Evolutionary conservation across 495 filamentous ascomycete species (phyloP).

Genomic region (Lophiostoma macrostomum): DNA sequence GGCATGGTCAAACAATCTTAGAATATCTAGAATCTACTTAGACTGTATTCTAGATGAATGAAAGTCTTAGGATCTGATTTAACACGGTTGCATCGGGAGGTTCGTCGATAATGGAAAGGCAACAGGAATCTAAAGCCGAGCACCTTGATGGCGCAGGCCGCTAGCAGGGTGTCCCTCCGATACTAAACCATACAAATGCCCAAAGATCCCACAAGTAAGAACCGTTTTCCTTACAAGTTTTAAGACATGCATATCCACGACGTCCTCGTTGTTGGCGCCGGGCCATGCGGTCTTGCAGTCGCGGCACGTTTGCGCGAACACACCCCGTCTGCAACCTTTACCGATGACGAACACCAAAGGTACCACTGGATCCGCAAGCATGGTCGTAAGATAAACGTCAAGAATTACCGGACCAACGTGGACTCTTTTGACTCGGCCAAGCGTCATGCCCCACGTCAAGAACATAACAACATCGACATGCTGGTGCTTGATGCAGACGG

Average conservation of each 20-base stretch:
- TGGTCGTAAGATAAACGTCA: conserved; percentile 46
- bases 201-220: neutral
- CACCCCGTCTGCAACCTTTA: conserved; percentile 63
- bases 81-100: no score
- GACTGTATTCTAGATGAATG: no score
- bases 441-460: no score
- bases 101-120: no score
- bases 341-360: conserved; percentile 62
- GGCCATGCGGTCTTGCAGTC: conserved; percentile 60
- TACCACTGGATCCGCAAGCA: conserved; percentile 64
- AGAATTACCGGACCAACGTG: conserved; percentile 34
- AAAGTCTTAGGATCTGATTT: no score
- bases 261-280: conserved; percentile 61
- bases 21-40: no score
- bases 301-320: conserved; percentile 58
- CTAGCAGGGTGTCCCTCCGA: no score
- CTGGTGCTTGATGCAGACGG: conserved; percentile 54
- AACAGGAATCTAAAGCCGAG: no score
- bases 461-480: conserved; percentile 6
- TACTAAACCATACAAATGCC: no score
- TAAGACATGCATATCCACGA: conserved; percentile 44
- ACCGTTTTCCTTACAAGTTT: neutral
- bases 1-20: no score
- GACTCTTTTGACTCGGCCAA: no score
- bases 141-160: no score